These are phyloP conservation scores for Cyclaneusma minus DNA, from an alignment of 2,329 filamentous ascomycete genomes.

Conservation along the genomic window DNA sequence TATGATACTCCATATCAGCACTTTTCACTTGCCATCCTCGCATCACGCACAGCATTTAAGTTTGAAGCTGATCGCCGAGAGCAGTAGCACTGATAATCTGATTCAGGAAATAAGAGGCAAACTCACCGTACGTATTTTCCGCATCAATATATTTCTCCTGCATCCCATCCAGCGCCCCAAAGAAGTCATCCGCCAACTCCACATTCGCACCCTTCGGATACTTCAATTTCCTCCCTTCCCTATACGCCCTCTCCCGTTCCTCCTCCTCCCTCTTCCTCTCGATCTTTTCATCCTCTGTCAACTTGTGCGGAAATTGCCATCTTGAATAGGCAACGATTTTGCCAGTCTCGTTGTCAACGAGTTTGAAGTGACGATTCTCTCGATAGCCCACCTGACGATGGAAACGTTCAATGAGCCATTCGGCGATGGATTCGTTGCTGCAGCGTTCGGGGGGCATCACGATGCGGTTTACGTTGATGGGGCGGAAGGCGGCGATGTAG, in stretches of 20 bases:
- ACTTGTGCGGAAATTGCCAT: conserved; percentile 19
- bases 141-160: conserved; percentile 17
- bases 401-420: conserved; percentile 18
- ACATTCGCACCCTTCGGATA: conserved; percentile 18
- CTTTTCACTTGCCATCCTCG: not conserved
- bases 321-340: conserved; percentile 18
- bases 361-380: conserved; percentile 18
- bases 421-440: conserved; percentile 14
- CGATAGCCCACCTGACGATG: conserved; percentile 14
- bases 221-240: conserved; percentile 6
- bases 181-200: conserved; percentile 16
- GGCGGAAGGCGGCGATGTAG: conserved; percentile 10
- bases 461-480: conserved; percentile 2
- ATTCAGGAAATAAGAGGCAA: not conserved
- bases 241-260: not conserved
- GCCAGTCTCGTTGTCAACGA: conserved; percentile 15
- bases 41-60: not conserved
- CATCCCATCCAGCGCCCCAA: conserved; percentile 13
- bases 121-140: conserved; percentile 20
- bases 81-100: no score
- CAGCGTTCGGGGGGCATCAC: conserved; percentile 4
- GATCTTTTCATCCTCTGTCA: conserved; percentile 9
- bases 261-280: no score
- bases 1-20: conserved; percentile 7
- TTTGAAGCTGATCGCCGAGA: no score